A percentile compares a stretch with the other conserved stretches of the same genome.
These are phyloP conservation scores for Didymella lethalis DNA, from an alignment of 2,329 filamentous ascomycete species.

Conservation along the genomic window DNA sequence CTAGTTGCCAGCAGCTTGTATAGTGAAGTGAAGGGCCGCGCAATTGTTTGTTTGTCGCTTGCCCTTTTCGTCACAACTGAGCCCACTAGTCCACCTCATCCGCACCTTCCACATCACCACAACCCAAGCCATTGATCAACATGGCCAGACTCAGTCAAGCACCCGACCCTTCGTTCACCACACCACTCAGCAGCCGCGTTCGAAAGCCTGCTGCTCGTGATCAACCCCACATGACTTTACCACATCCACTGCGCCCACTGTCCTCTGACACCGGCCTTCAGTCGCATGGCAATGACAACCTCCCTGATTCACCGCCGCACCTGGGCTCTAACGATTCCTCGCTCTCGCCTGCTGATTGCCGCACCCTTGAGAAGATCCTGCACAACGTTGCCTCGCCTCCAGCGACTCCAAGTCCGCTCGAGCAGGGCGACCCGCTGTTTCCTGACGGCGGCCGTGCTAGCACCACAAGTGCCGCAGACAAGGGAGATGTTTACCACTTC, in stretches of 20 bases:
- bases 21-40: conserved; percentile 7
- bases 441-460: not conserved
- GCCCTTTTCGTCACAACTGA: conserved; percentile 1
- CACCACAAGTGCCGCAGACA: not conserved
- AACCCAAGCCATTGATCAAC: not conserved
- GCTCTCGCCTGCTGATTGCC: conserved; percentile 24
- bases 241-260: conserved; percentile 8
- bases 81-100: not conserved
- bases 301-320: not conserved
- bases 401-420: not conserved
- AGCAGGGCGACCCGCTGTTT: not conserved
- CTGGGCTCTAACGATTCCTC: not conserved
- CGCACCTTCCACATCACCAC: not conserved
- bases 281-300: conserved; percentile 3
- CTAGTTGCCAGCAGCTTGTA: not conserved
- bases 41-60: conserved; percentile 17
- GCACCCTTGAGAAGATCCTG: conserved; percentile 23
- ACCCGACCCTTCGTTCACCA: not conserved
- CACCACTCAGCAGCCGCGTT: not conserved
- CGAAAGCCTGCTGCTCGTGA: not conserved
- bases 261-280: conserved; percentile 5
- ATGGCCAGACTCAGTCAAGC: conserved; percentile 17
- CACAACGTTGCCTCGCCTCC: conserved; percentile 8
- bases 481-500: not conserved
- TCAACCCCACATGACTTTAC: conserved; percentile 2